A percentile compares a stretch with the other conserved stretches of the same genome.
These are phyloP conservation scores for Cutaneotrichosporon sp. DNA, from an alignment of 1,284 basidiomycete genomes.

Conservation along the genomic window DNA sequence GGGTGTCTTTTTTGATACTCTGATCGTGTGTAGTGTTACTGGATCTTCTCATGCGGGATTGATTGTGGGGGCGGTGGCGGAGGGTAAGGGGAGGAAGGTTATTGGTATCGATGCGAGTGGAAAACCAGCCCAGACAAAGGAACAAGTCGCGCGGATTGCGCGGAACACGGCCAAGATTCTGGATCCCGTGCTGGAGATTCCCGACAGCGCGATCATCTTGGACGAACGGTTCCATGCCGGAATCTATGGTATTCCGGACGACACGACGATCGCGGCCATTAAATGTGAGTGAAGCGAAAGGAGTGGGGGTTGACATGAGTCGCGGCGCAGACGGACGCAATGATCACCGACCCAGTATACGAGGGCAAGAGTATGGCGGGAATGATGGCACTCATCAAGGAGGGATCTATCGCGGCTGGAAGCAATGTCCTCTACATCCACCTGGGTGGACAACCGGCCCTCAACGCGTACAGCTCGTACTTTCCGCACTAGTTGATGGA, in stretches of 20 bases:
- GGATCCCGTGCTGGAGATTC: constrained; percentile 29
- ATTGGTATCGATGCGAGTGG: constrained; percentile 43
- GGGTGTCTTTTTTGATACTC: constrained; percentile 41
- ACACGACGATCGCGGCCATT: constrained; percentile 37
- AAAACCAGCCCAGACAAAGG: constrained; percentile 36
- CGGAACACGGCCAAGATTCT: constrained; percentile 32
- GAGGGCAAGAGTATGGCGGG: constrained; percentile 44
- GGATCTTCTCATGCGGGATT: constrained; percentile 41
- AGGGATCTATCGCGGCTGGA: constrained; percentile 30
- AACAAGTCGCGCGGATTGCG: constrained; percentile 35
- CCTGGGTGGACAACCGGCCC: constrained; percentile 40
- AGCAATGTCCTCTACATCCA: constrained; percentile 42
- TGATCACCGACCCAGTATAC: constrained; percentile 45
- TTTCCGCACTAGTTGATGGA: constrained; percentile 23
- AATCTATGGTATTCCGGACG: constrained; percentile 40
- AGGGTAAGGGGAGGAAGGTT: constrained; percentile 37
- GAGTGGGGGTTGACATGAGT: constrained; percentile 16
- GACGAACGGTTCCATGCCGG: constrained; percentile 41
- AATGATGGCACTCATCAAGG: constrained; percentile 38
- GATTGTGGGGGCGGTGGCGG: constrained; percentile 36
- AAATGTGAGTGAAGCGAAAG: constrained; percentile 24
- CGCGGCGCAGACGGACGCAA: constrained; percentile 33
- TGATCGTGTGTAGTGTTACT: constrained; percentile 42
- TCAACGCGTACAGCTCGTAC: constrained; percentile 38
- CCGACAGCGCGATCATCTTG: constrained; percentile 34